phyloP scores from a whole-genome alignment of 2,329 filamentous ascomycete species.

The Hirsutella minnesotensis region DNA sequence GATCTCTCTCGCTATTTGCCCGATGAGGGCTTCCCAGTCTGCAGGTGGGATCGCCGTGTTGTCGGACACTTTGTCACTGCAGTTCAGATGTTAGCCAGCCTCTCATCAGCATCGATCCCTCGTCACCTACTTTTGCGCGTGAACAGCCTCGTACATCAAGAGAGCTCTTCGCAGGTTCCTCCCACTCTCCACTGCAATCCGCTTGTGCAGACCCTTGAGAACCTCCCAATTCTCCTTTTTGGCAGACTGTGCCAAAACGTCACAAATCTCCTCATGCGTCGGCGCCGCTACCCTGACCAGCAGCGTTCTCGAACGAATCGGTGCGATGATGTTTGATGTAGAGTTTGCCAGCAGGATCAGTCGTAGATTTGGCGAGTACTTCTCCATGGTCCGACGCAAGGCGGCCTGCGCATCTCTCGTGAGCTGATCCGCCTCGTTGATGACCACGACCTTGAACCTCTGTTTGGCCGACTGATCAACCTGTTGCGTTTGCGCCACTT shows the following conservation, averaged over 20 bases:
- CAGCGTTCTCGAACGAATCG: slow-evolving; percentile 83
- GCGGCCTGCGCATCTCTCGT: slow-evolving; percentile 92
- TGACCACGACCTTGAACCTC: slow-evolving; percentile 95
- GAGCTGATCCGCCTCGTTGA: slow-evolving; percentile 95
- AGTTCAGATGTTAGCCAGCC: slow-evolving; percentile 15
- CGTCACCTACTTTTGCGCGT: slow-evolving; percentile 80
- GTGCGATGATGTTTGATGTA: slow-evolving; percentile 98
- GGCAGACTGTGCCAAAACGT: slow-evolving; percentile 57
- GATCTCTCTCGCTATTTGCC: slow-evolving; percentile 84
- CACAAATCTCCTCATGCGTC: slow-evolving; percentile 71
- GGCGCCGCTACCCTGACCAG: slow-evolving; percentile 87
- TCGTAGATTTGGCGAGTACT: slow-evolving; percentile 90
- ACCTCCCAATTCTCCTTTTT: slow-evolving; percentile 78
- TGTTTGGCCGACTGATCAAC: slow-evolving; percentile 89
- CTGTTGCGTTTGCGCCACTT: slow-evolving; percentile 97
- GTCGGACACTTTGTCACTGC: slow-evolving; percentile 80
- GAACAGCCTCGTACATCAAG: slow-evolving; percentile 93
- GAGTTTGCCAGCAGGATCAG: slow-evolving; percentile 90
- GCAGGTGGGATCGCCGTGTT: slow-evolving; percentile 83
- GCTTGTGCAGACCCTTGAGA: slow-evolving; percentile 61
- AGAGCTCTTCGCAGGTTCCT: slow-evolving; percentile 82
- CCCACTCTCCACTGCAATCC: slow-evolving; percentile 83
- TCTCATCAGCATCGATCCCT: background rate
- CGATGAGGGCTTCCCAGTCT: slow-evolving; percentile 91
- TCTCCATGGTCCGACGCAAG: slow-evolving; percentile 93